These are phyloP conservation scores for Calamus simplicifolius DNA, from an alignment of 176 grass and related monocot species.

Conservation along the genomic window DNA sequence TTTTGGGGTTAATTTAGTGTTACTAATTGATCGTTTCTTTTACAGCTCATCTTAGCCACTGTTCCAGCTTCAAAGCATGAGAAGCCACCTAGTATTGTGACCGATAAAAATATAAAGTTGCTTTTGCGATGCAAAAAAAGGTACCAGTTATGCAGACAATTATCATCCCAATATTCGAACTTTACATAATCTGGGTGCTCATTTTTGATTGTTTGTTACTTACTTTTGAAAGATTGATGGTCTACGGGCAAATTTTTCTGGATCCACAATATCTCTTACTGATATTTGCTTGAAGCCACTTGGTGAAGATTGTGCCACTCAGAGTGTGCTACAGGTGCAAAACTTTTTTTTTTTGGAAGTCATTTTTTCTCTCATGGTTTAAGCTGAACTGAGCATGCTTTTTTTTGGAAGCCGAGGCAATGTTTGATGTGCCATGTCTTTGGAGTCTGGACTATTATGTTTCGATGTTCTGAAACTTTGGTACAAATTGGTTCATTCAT, in stretches of 20 bases:
- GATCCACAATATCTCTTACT: constrained; percentile 52
- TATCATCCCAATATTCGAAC: background rate
- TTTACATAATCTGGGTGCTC: background rate
- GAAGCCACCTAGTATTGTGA: constrained; percentile 50
- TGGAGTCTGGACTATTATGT: too few relatives aligned
- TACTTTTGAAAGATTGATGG: constrained; percentile 46
- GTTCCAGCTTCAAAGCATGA: constrained; percentile 26
- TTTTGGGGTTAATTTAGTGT: background rate
- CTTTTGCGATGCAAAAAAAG: constrained; percentile 94
- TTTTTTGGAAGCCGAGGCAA: background rate
- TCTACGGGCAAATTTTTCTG: constrained; percentile 87
- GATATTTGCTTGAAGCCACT: constrained; percentile 97
- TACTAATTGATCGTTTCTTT: background rate
- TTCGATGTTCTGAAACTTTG: too few relatives aligned
- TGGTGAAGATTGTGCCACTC: constrained; percentile 77
- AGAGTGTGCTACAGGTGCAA: constrained; percentile 91
- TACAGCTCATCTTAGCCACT: constrained; percentile 79
- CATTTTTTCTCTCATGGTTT: background rate
- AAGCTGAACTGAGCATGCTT: background rate
- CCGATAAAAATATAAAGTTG: constrained; percentile 79
- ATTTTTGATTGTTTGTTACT: too few relatives aligned
- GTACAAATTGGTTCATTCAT: too few relatives aligned
- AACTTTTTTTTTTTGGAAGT: constrained; percentile 3
- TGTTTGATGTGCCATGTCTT: too few relatives aligned
- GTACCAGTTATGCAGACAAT: constrained; percentile 18